Evolutionary conservation across 2,329 filamentous ascomycete genomes (phyloP), one percentile per base, ranked within the genome.

Genomic region (Talaromyces amestolkiae): DNA sequence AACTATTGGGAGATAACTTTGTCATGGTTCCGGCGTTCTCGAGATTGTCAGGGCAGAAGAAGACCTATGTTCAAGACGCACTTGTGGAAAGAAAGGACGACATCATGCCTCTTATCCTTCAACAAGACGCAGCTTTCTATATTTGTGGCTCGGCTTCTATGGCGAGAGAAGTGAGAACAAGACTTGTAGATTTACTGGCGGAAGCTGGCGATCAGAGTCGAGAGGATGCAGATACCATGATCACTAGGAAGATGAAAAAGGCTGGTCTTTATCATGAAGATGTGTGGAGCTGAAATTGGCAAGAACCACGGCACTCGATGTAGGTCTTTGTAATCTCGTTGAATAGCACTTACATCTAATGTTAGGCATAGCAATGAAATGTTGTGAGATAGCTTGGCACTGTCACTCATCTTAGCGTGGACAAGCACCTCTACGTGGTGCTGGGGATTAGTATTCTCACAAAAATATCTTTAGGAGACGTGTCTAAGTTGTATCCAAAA

Each of bases 61-160:
- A 58, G n/a, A 10, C 24, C 5, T 64, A 64, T 27, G 61, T 64
- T 13, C 61, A 58, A 49, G 49, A 64, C 22, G 49, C 49, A 2
- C 27, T 64, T 9, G 22, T 19, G 1, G 51, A 64, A 58, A 13
- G 58, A 3, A n/a, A 33, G 10, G 19, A 33, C 15, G 45, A 47
- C 1, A 10, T 64, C 13, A 31, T 54, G 24, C 17, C 19, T 19
- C 37, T 64, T 24, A n/a, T 64, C 35, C 11, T 33, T 3, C 24
- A 64, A 19, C 49, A 54, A 17, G 35, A 17, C 24, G 35, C 51
- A 3, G 31, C 45, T 58, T 31, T 64, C 11, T 64, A 47, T 31
- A 58, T 64, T 17, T 64, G 61, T 49, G 61, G 61, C 24, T 43
- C 37, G 2, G 51, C 61, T 15, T 47, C 27, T 3, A 64, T 64